Evolutionary conservation across 176 grass and related monocot genomes (phyloP).

Genomic region (Pontederia paniculata): DNA sequence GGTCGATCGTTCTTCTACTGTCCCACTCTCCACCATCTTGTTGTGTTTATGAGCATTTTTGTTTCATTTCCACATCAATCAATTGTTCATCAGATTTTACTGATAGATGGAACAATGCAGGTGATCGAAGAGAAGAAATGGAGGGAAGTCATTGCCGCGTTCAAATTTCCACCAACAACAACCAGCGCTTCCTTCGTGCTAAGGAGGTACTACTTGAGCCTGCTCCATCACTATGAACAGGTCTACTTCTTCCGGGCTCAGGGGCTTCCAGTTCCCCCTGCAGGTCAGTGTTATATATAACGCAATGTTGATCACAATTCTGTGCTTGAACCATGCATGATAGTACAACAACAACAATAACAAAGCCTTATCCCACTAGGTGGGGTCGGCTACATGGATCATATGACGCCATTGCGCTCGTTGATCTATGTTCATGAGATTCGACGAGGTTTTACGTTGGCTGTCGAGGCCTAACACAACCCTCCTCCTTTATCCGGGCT

Average conservation of each 20-base stretch:
- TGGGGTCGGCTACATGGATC: too few species aligned
- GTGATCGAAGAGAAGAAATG: constrained; percentile 46
- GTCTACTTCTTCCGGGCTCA: constrained; percentile 40
- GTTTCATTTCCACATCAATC: neutral
- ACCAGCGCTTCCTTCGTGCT: constrained; percentile 49
- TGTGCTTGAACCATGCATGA: neutral
- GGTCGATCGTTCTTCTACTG: constrained; percentile 16
- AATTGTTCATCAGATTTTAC: neutral
- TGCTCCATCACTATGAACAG: constrained; percentile 49
- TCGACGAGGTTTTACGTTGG: too few species aligned
- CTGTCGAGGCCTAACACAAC: too few species aligned
- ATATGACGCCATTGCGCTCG: too few species aligned
- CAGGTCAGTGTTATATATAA: constrained; percentile 14
- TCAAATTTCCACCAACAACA: constrained; percentile 37
- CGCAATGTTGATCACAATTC: neutral
- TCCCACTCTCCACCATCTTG: neutral
- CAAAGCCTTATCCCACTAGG: too few species aligned
- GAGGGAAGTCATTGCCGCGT: constrained; percentile 40
- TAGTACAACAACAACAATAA: too few species aligned
- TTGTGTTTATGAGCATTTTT: neutral
- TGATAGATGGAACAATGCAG: constrained; percentile 5
- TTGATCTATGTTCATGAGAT: too few species aligned
- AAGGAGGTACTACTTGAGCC: constrained; percentile 42
- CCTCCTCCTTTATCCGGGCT: too few species aligned
- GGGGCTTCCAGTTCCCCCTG: constrained; percentile 28